Percentiles rank a stretch among this genome's conserved stretches.
Conservation (phyloP, 306 rosid species). For the Parietaria judaica region DNA sequence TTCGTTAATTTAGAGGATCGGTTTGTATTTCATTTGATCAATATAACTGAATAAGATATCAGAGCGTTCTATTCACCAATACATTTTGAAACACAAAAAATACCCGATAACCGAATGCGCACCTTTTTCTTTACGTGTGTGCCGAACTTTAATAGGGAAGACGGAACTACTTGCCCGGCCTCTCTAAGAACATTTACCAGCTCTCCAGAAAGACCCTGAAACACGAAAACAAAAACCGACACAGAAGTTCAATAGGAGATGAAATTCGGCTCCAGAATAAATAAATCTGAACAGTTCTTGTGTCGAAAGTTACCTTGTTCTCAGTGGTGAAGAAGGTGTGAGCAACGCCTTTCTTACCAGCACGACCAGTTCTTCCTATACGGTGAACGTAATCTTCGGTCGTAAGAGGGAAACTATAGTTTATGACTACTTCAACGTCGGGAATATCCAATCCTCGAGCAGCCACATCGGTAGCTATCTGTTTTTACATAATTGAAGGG, state of each 20-base stretch:
- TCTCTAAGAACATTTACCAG: conserved; percentile 92
- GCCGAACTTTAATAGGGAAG: conserved; percentile 67
- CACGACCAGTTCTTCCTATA: conserved; percentile 95
- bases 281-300: background rate
- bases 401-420: conserved; percentile 87
- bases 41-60: too few relatives aligned
- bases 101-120: background rate
- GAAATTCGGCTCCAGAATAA: background rate
- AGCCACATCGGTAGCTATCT: conserved; percentile 98
- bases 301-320: conserved; percentile 45
- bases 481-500: conserved; percentile 10
- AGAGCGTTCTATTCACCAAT: too few relatives aligned
- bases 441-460: conserved; percentile 98
- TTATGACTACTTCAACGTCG: conserved; percentile 91
- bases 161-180: conserved; percentile 79
- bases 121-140: conserved; percentile 97
- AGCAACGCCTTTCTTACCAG: conserved; percentile 94
- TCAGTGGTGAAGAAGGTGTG: conserved; percentile 85
- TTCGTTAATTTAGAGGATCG: too few relatives aligned
- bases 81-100: background rate
- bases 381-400: conserved; percentile 94
- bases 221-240: background rate
- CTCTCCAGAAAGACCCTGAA: conserved; percentile 97
- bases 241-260: background rate
- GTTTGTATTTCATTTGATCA: too few relatives aligned